Evolutionary conservation across 2,329 filamentous ascomycete genomes (phyloP).

Genomic region (Coniochaeta hoffmannii): DNA sequence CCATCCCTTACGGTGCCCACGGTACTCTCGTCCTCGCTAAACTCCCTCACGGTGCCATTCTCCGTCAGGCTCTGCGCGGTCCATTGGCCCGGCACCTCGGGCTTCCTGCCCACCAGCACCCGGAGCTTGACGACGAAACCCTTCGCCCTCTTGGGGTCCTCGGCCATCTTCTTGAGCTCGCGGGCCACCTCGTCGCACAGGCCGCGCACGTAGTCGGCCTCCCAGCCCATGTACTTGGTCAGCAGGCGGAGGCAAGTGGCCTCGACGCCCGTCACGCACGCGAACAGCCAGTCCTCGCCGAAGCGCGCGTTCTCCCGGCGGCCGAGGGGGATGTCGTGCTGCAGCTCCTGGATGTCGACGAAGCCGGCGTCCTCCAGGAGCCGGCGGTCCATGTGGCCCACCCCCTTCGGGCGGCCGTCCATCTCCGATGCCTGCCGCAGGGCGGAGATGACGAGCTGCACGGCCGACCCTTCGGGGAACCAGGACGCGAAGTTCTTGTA

Average conservation of each 20-base stretch:
- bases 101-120: constrained; percentile 43
- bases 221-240: constrained; percentile 46
- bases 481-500: constrained; percentile 26
- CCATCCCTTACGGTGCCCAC: constrained; percentile 10
- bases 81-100: constrained; percentile 22
- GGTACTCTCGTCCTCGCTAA: constrained; percentile 19
- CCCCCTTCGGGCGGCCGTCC: constrained; percentile 37
- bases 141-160: constrained; percentile 33
- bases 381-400: constrained; percentile 36
- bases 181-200: constrained; percentile 38
- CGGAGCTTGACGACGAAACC: constrained; percentile 39
- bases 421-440: constrained; percentile 33
- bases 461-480: constrained; percentile 37
- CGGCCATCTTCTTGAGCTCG: constrained; percentile 41
- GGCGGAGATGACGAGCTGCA: constrained; percentile 33
- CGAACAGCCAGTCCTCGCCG: constrained; percentile 47
- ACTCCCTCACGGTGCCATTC: constrained; percentile 12
- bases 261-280: constrained; percentile 43
- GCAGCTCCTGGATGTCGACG: constrained; percentile 38
- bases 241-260: constrained; percentile 40
- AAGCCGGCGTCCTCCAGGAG: constrained; percentile 42
- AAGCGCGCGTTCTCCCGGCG: constrained; percentile 34
- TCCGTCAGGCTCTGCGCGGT: constrained; percentile 16
- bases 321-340: constrained; percentile 41
- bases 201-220: constrained; percentile 36